These are phyloP conservation scores for Dissophora ornata DNA, from an alignment of 192 early-diverging fungal genomes.

Conservation along the genomic window DNA sequence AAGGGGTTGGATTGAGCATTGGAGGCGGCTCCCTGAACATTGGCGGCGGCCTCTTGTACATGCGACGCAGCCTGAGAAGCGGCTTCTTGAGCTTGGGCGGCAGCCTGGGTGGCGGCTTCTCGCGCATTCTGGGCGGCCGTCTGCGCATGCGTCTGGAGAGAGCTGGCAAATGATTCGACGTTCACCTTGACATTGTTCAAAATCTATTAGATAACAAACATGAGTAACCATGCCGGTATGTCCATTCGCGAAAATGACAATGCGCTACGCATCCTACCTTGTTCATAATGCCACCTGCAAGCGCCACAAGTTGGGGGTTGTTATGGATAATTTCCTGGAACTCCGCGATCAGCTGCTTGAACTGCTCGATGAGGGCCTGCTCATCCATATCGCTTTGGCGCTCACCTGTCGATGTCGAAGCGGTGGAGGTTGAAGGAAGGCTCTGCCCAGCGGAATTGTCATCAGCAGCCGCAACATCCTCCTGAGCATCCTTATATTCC, in stretches of 20 bases:
- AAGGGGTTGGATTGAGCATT: neutral
- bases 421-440: slow-evolving; percentile 15
- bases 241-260: too few species aligned
- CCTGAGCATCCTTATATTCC: neutral
- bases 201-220: slow-evolving; percentile 21
- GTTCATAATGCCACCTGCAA: slow-evolving; percentile 36
- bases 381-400: slow-evolving; percentile 9
- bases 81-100: slow-evolving; percentile 19
- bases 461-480: neutral
- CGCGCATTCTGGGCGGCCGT: slow-evolving; percentile 29
- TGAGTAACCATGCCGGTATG: neutral
- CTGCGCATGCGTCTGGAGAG: slow-evolving; percentile 27
- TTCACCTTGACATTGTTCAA: slow-evolving; percentile 46
- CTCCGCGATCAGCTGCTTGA: slow-evolving; percentile 43
- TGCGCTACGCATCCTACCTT: slow-evolving; percentile 16
- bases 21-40: slow-evolving; percentile 5
- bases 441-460: neutral
- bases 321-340: slow-evolving; percentile 48
- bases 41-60: slow-evolving; percentile 3
- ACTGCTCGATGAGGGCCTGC: slow-evolving; percentile 45
- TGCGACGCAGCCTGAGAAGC: slow-evolving; percentile 8
- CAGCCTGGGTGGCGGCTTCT: slow-evolving; percentile 13
- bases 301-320: slow-evolving; percentile 36
- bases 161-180: slow-evolving; percentile 40
- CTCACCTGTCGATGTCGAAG: slow-evolving; percentile 31